Evolutionary conservation across 2,329 filamentous ascomycete species (phyloP).

Genomic region (Aspergillus hortae): DNA sequence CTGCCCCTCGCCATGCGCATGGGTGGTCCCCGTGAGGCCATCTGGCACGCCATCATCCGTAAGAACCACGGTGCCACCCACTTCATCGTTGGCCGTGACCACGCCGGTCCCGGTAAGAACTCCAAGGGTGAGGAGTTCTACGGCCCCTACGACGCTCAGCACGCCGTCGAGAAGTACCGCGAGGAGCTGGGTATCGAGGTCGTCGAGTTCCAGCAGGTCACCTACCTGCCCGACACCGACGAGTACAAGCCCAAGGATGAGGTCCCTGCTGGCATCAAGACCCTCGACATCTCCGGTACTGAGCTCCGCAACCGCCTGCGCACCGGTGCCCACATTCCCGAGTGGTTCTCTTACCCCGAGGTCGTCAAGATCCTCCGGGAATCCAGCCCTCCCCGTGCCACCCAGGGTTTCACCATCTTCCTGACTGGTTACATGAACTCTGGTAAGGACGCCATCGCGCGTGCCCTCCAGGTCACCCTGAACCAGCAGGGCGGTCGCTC

Average conservation of each 20-base stretch:
- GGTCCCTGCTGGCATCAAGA: slow-evolving; percentile 78
- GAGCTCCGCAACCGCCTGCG: slow-evolving; percentile 90
- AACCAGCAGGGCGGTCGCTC: slow-evolving; percentile 97
- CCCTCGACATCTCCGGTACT: slow-evolving; percentile 79
- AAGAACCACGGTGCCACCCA: slow-evolving; percentile 99
- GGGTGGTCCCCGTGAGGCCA: slow-evolving; percentile 95
- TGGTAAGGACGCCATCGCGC: slow-evolving; percentile 94
- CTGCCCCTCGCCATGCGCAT: slow-evolving; percentile 97
- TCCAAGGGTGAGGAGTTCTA: slow-evolving; percentile 96
- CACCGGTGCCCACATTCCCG: slow-evolving; percentile 90
- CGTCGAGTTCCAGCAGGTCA: slow-evolving; percentile 99
- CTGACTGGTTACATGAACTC: slow-evolving; percentile 94
- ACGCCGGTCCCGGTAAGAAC: slow-evolving; percentile 97
- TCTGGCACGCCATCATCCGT: slow-evolving; percentile 99
- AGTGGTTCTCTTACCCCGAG: slow-evolving; percentile 99
- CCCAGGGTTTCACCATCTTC: slow-evolving; percentile 98
- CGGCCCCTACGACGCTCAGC: slow-evolving; percentile 94
- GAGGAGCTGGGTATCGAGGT: slow-evolving; percentile 97
- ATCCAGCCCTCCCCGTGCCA: slow-evolving; percentile 85
- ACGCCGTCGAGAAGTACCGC: slow-evolving; percentile 93
- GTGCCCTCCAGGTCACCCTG: slow-evolving; percentile 91
- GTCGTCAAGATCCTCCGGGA: slow-evolving; percentile 94
- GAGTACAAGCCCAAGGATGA: slow-evolving; percentile 94
- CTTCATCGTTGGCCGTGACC: slow-evolving; percentile 98
- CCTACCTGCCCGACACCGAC: slow-evolving; percentile 93